Base-by-base conservation (phyloP, 495 filamentous ascomycete genomes). In the Neurospora sp. region DNA sequence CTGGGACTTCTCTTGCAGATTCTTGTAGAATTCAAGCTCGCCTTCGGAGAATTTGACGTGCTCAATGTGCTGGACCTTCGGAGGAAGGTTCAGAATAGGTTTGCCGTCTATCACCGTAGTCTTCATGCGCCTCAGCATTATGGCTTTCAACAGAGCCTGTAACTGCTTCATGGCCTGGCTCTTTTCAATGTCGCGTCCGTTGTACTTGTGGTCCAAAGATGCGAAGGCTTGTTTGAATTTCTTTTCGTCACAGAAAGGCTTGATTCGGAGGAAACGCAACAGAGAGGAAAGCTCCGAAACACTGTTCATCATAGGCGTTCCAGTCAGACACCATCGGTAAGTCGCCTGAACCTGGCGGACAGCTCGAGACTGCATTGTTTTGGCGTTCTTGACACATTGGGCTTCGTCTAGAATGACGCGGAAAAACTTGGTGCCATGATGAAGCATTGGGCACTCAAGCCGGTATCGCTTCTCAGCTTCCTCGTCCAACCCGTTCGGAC, bases 251-350 rank as follows among this genome's bases (percentile, higher is more conserved):
- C 86, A 86, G 79, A 94, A 98, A n/a, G 95, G 94, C 61, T 84
- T 88, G 75, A 96, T 96, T 4, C 88, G 84, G 66, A 98, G 85
- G 80, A 98, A 99, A 31, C 85, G 87, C 69, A 99, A 85, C 40
- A 98, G 83, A 3, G 94, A 91, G 77, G 89, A 94, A n/a, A 97
- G 82, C 77, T 98, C 96, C 40, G 87, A 85, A 3, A 95, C 88
- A 16, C 85, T 89, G 76, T 99, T 98, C 91, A 96, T 94, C 90
- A 97, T 96, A 0, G 96, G 96, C 0, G 94, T 98, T 8, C 96
- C 96, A 12, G 92, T 96, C 81, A 99, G 89, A 77, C 93, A 97
- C 82, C 94, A 91, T 20, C 96, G 84, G 75, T 92, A 89, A 39
- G 83, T 87, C 18, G 92, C 82, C 68, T 88, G 81, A 9, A 98